Evolutionary conservation across 306 rosid genomes (phyloP).

Genomic region (Lathyrus aphaca): DNA sequence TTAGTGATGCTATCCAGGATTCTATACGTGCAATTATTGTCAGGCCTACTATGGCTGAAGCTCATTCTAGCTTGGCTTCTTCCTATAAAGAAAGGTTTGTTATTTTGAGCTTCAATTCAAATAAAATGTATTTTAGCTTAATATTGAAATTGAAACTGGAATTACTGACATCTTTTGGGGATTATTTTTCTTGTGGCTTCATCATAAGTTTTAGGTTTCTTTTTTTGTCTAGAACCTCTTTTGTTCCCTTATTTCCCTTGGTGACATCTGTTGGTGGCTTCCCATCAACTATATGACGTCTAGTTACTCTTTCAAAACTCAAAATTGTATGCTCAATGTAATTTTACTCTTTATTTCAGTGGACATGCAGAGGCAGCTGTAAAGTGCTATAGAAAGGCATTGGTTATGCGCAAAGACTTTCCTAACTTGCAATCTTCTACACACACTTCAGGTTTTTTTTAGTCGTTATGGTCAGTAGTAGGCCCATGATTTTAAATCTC

Average conservation of each 20-base stretch:
- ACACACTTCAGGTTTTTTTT: slow-evolving; percentile 80
- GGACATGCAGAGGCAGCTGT: slow-evolving; percentile 93
- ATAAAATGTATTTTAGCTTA: no score
- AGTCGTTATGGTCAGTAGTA: background rate
- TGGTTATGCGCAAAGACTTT: slow-evolving; percentile 81
- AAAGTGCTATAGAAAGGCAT: slow-evolving; percentile 83
- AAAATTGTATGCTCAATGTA: slow-evolving; percentile 9
- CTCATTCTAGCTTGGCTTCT: slow-evolving; percentile 98
- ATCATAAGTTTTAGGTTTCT: slow-evolving; percentile 5
- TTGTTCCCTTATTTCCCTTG: slow-evolving; percentile 1
- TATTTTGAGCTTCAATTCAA: slow-evolving; percentile 17
- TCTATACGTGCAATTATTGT: slow-evolving; percentile 73
- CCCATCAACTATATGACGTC: background rate
- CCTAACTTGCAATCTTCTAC: slow-evolving; percentile 97
- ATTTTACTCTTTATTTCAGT: slow-evolving; percentile 50
- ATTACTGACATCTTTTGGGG: no score
- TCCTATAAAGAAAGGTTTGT: slow-evolving; percentile 93
- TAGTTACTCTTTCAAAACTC: background rate
- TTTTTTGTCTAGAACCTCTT: background rate
- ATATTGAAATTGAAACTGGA: no score
- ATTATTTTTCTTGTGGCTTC: no score
- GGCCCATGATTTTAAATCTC: no score
- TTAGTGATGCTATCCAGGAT: slow-evolving; percentile 95
- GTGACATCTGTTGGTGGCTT: slow-evolving; percentile 7
- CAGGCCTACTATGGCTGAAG: slow-evolving; percentile 96